phyloP scores from a whole-genome alignment of 495 filamentous ascomycete species.

The Mytilinidion resinicola region DNA sequence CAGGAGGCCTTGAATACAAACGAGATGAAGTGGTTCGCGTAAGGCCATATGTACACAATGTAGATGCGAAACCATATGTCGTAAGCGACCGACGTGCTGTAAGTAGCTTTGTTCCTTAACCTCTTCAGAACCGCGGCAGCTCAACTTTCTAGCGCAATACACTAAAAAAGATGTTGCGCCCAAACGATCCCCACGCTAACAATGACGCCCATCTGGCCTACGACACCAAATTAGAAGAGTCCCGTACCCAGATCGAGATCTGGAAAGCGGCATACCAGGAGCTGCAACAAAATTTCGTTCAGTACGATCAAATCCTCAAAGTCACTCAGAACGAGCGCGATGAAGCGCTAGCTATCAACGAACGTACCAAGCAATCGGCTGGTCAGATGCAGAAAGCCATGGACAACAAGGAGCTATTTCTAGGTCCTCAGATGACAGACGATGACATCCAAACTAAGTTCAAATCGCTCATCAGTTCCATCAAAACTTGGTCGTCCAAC shows the following conservation, averaged over 20 bases:
- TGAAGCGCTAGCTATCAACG: constrained; percentile 5
- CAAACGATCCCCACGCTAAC: neutral
- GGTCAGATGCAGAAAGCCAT: constrained; percentile 15
- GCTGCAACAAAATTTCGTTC: neutral
- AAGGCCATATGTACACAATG: neutral
- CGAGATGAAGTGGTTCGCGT: neutral
- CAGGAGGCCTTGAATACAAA: neutral
- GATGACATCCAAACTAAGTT: constrained; percentile 11
- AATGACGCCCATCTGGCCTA: neutral
- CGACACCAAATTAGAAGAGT: neutral
- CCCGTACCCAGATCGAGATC: neutral
- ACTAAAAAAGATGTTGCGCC: neutral
- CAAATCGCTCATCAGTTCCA: constrained; percentile 14
- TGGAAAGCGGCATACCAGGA: neutral
- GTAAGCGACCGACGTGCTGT: no score
- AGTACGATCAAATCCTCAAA: neutral
- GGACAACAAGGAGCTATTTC: constrained; percentile 26
- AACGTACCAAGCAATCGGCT: constrained; percentile 16
- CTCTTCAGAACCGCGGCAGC: neutral
- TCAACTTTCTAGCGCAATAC: neutral
- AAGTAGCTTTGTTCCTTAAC: no score
- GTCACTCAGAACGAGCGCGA: neutral
- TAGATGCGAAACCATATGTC: no score
- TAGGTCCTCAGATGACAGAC: constrained; percentile 21
- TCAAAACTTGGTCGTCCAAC: constrained; percentile 26